phyloP scores from a whole-genome alignment of 495 filamentous ascomycete species.

The Penicillium psychrofluorescens region DNA sequence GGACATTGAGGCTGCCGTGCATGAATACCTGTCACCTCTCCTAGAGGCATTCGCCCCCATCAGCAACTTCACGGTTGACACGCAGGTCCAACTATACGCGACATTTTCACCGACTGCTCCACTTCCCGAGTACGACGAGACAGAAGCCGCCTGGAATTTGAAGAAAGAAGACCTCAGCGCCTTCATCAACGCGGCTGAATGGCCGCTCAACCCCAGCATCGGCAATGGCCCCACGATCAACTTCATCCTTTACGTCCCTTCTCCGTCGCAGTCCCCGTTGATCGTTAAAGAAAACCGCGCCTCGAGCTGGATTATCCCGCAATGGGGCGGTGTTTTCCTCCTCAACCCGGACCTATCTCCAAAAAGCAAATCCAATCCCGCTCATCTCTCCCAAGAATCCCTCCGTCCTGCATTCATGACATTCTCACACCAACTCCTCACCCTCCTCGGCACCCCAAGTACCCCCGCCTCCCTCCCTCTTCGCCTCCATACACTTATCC shows the following conservation, averaged over 20 bases:
- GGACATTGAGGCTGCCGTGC: conserved; percentile 81
- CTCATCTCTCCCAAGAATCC: conserved; percentile 46
- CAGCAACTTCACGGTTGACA: conserved; percentile 94
- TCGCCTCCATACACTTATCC: conserved; percentile 73
- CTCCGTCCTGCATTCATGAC: conserved; percentile 76
- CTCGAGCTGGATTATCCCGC: conserved; percentile 88
- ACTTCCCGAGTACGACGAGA: conserved; percentile 45
- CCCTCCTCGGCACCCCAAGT: conserved; percentile 78
- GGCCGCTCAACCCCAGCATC: conserved; percentile 92
- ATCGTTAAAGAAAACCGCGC: conserved; percentile 63
- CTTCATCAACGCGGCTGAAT: conserved; percentile 97
- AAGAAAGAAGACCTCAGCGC: conserved; percentile 82
- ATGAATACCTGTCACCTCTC: conserved; percentile 74
- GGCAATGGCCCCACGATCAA: conserved; percentile 89
- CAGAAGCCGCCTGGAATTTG: conserved; percentile 53
- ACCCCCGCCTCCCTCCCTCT: conserved; percentile 74
- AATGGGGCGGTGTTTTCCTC: conserved; percentile 92
- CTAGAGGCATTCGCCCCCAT: conserved; percentile 70
- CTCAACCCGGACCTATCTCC: conserved; percentile 50
- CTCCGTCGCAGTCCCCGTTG: conserved; percentile 51
- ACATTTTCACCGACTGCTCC: conserved; percentile 66
- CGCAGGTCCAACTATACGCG: conserved; percentile 91
- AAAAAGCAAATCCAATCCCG: conserved; percentile 19
- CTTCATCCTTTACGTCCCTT: conserved; percentile 81
- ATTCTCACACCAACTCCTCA: conserved; percentile 87